Conservation (phyloP, 768 basidiomycete species). For the Lentinula edodes region DNA sequence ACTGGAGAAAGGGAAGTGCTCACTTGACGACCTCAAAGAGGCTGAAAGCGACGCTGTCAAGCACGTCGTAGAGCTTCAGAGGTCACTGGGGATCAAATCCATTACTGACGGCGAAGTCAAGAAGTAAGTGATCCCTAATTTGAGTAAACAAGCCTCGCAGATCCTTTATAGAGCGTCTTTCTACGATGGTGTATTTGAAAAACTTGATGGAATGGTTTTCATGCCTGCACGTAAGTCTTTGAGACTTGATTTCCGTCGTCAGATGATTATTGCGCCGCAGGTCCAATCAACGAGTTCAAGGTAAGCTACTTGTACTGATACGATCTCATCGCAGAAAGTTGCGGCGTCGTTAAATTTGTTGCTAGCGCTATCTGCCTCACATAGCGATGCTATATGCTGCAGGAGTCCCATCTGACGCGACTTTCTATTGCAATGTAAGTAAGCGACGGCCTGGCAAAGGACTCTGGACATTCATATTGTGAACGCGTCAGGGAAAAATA, state of each 20-base stretch:
- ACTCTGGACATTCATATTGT: constrained; percentile 11
- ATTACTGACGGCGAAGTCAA: constrained; percentile 59
- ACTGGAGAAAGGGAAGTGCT: constrained; percentile 35
- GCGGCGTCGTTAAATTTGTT: not conserved
- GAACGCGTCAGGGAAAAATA: constrained; percentile 49
- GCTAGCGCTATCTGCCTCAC: constrained; percentile 44
- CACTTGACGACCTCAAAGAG: constrained; percentile 35
- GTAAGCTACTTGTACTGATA: constrained; percentile 19
- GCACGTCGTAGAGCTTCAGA: constrained; percentile 48
- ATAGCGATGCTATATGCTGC: constrained; percentile 34
- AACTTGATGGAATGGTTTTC: constrained; percentile 55
- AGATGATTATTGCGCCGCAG: constrained; percentile 18
- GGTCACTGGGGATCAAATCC: constrained; percentile 48
- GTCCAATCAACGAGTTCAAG: constrained; percentile 46
- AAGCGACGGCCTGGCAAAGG: not conserved
- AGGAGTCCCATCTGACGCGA: constrained; percentile 32
- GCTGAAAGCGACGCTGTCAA: constrained; percentile 51
- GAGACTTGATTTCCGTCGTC: constrained; percentile 11
- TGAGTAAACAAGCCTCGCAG: not conserved
- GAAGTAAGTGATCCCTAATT: constrained; percentile 20
- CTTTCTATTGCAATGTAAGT: constrained; percentile 39
- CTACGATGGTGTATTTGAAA: constrained; percentile 64
- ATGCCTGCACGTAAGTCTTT: constrained; percentile 38
- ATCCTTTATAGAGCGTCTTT: constrained; percentile 39
- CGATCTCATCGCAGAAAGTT: not conserved